Base-by-base conservation (phyloP, 305 asterid genomes). In the Solanum hybrid region DNA sequence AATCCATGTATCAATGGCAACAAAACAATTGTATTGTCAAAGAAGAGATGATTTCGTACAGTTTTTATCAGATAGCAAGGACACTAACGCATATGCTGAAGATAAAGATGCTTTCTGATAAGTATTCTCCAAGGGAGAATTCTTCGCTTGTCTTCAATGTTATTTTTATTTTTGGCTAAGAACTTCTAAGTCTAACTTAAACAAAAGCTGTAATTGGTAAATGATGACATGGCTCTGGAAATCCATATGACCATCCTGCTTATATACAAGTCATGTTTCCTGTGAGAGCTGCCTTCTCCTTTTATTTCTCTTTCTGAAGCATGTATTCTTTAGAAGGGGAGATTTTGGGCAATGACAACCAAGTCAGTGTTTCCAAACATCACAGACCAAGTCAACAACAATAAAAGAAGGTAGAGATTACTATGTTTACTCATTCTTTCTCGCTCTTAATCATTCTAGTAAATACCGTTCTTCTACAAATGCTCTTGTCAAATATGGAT, bases 181-280 rank as follows among this genome's bases (percentile, higher is more conserved):
- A 84, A 29, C 42, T 29, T 82, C 26, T 35, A 35, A 35, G 37
- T 35, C 37, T 40, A 42, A 27, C 71, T 84, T 51, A 51, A 31
- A 46, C 34, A 38, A 51, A 84, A 17, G 22, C 7, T 84, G 76
- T 56, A 51, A 56, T 20, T 46, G 71, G 42, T 31, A 51, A 56
- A 51, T 20, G 87, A 84, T 56, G 75, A 7, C 87, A 17, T 31
- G 22, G 73, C 38, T 51, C 75, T 51, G 73, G 75, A 46, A 81
- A 81, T n/a, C 87, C 73, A 84, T 84, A 84, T 84, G 73, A 51
- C 31, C 87, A 51, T 84, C 87, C 87, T 31, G 87, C 87, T 84
- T 56, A 84, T 84, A 51, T 84, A 14, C 75, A 84, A 29, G 40
- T 51, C 73, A 51, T 84, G 31, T 84, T 84, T 29, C 46, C 87